Base-by-base conservation (phyloP, 139 green algal species). In the Chlamydomonas applanata region DNA sequence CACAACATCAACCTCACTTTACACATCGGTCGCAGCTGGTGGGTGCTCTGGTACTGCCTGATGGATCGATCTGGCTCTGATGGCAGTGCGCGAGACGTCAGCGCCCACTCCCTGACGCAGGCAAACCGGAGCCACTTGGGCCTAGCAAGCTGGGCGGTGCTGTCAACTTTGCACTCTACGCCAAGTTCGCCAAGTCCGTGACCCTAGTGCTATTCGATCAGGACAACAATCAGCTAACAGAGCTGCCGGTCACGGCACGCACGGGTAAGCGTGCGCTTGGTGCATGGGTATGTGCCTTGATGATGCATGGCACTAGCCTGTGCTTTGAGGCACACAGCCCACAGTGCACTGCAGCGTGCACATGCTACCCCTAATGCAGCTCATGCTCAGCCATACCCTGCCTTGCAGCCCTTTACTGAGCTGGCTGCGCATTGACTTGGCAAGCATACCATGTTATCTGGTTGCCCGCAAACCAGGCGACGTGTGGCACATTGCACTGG, bases 141-240 rank as follows among this genome's bases (percentile, higher is more conserved):
- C 88, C 93, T 30, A 96, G 89, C 52, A 76, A 71, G 4, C 72
- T 69, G 0, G 22, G 69, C 1, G 36, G 14, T 0, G 87, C 84
- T 5, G 67, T 97, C 33, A 97, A 97, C 77, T 97, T 97, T 84
- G 90, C 93, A 0, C 57, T 97, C 5, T 93, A 79, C 36, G 83
- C 89, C 2, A 72, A 72, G 32, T 66, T 88, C 66, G 93, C 93
- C 46, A 92, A 82, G 27, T 49, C 62, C 0, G 85, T 94, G 29
- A 84, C 69, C 11, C 83, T 97, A 13, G 82, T 79, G 35, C 68
- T 97, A n/a, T 92, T 79, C 24, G 81, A 91, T 35, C 49, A 29
- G 0, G 66, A 85, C 2, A 69, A 83, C 44, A 61, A 76, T 4
- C 69, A 63, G 5, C 17, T 89, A 0, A 29, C 73, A 17, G 88